Evolutionary conservation across 257 asterid genomes (phyloP).

Genomic region (Solanum pennellii): DNA sequence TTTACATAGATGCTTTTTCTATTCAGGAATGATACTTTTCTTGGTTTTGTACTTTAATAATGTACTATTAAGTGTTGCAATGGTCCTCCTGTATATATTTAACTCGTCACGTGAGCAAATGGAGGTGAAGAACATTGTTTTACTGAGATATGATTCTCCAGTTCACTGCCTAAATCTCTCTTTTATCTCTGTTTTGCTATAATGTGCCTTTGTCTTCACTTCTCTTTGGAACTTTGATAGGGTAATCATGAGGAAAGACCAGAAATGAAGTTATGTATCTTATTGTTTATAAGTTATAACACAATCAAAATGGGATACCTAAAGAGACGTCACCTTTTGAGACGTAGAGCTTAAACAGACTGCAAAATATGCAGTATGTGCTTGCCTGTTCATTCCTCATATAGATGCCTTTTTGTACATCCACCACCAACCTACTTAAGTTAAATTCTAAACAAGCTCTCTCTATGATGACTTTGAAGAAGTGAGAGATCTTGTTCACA

Average conservation of each 20-base stretch:
- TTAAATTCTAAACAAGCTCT: not conserved
- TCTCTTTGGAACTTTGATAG: not conserved
- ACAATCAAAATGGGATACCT: not conserved
- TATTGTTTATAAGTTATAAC: not conserved
- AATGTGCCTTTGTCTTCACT: not conserved
- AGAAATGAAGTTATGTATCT: not conserved
- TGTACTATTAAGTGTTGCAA: not conserved
- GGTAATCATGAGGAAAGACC: not conserved
- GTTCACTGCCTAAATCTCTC: not conserved
- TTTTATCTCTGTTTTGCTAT: not conserved
- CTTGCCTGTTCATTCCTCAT: not conserved
- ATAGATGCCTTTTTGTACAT: not conserved
- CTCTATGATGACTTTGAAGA: not conserved
- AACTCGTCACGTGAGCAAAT: not conserved
- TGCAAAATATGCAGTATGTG: not conserved
- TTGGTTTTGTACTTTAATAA: not conserved
- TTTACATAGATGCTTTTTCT: not conserved
- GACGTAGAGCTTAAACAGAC: not conserved
- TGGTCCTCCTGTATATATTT: not conserved
- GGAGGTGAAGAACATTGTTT: not conserved
- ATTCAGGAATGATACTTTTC: not conserved
- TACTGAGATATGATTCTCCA: not conserved
- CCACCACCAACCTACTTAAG: not conserved
- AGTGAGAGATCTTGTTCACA: not conserved
- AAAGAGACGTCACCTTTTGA: not conserved